Evolutionary conservation across 192 early-diverging fungal species (phyloP).

Genomic region (Coemansia sp.): DNA sequence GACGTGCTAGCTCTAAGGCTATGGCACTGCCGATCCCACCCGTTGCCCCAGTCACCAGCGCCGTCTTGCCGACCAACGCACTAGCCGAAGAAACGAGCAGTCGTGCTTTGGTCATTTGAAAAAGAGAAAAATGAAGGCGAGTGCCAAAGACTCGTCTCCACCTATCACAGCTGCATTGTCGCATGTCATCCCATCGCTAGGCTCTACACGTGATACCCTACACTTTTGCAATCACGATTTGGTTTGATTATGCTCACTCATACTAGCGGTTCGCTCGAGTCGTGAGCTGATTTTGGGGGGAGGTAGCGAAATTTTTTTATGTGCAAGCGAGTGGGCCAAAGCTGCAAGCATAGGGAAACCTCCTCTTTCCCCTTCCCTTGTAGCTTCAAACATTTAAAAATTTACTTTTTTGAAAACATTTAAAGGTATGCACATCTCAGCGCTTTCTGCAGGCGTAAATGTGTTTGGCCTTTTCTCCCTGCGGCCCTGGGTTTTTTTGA

Average conservation of each 20-base stretch:
- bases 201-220: slow-evolving; percentile 33
- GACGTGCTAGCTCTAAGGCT: slow-evolving; percentile 59
- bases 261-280: background rate
- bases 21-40: slow-evolving; percentile 76
- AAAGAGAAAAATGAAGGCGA: background rate
- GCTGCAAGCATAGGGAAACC: slow-evolving; percentile 1
- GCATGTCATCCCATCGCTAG: background rate
- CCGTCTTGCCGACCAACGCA: slow-evolving; percentile 34
- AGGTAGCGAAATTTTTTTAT: slow-evolving; percentile 16
- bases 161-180: background rate
- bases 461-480: background rate
- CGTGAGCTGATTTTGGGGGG: background rate
- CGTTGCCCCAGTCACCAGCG: slow-evolving; percentile 68
- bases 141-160: background rate
- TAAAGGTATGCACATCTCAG: slow-evolving; percentile 16
- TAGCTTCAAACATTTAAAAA: slow-evolving; percentile 16
- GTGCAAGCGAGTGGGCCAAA: background rate
- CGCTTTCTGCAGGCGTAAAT: background rate
- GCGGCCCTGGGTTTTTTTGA: background rate
- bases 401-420: slow-evolving; percentile 18
- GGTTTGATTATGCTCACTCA: background rate
- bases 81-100: background rate
- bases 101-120: slow-evolving; percentile 5
- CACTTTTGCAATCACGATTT: slow-evolving; percentile 15
- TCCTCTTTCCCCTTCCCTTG: slow-evolving; percentile 39